Evolutionary conservation across 169 alveolate species (phyloP).

Genomic region (Babesia caballi): DNA sequence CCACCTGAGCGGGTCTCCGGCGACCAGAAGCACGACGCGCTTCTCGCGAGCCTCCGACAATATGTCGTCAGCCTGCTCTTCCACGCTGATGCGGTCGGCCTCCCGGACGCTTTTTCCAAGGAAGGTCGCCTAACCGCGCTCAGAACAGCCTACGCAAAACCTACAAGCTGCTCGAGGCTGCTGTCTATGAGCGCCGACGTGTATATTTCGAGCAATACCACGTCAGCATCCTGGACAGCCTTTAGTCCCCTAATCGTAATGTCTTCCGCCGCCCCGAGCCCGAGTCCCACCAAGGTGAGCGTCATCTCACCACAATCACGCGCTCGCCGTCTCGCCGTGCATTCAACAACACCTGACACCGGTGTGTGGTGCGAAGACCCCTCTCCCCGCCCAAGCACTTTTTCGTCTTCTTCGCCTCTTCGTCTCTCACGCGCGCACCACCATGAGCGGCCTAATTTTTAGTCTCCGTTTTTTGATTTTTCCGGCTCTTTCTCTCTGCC

Average conservation of each 20-base stretch:
- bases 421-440: background rate
- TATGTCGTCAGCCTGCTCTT: conserved; percentile 86
- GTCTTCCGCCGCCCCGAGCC: conserved; percentile 90
- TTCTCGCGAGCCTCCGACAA: conserved; percentile 83
- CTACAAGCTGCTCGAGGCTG: conserved; percentile 74
- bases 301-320: conserved; percentile 83
- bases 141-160: background rate
- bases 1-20: conserved; percentile 90
- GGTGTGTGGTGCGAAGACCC: too few species aligned
- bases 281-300: conserved; percentile 90
- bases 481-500: background rate
- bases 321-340: too few species aligned
- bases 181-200: conserved; percentile 88
- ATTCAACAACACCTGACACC: too few species aligned
- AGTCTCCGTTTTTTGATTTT: background rate
- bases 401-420: background rate
- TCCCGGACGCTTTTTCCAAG: conserved; percentile 84
- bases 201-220: conserved; percentile 89
- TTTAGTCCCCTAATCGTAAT: conserved; percentile 90
- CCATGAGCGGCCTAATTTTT: background rate
- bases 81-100: conserved; percentile 93
- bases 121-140: conserved; percentile 54
- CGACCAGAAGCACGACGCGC: conserved; percentile 88
- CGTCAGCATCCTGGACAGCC: conserved; percentile 81
- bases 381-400: too few species aligned